Percentiles rank a stretch among this genome's conserved stretches.
phyloP scores from a whole-genome alignment of 2,329 filamentous ascomycete genomes.

The Xylariales sp. region DNA sequence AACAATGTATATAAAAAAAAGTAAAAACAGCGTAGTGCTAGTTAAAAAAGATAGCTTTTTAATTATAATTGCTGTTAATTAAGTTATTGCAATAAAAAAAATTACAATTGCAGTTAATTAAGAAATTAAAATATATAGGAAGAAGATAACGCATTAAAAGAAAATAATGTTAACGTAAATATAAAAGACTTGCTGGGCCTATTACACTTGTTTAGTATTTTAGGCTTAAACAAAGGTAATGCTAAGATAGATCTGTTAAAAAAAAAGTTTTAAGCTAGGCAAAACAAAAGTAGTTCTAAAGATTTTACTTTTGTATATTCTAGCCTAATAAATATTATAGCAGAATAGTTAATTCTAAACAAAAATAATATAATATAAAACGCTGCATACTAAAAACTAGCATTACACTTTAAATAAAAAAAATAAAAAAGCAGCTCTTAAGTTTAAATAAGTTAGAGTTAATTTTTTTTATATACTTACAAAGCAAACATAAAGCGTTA shows the following conservation, averaged over 20 bases:
- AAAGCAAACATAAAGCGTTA: too few species aligned
- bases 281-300: background rate
- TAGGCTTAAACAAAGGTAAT: constrained; percentile 8
- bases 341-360: too few species aligned
- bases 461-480: too few species aligned
- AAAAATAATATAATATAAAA: too few species aligned
- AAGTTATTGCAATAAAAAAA: background rate
- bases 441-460: too few species aligned
- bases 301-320: too few species aligned
- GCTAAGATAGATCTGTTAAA: background rate
- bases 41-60: constrained; percentile 2
- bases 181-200: constrained; percentile 4
- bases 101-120: background rate
- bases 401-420: too few species aligned
- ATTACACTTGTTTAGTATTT: constrained; percentile 3
- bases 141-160: too few species aligned
- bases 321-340: too few species aligned
- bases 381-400: too few species aligned
- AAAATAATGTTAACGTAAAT: too few species aligned
- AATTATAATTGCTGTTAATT: background rate
- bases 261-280: background rate
- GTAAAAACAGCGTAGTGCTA: background rate
- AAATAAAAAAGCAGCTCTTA: too few species aligned
- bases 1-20: background rate
- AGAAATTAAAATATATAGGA: background rate